Base-by-base conservation (phyloP, 805 yeast genomes). In the Yamadazyma phyllophila region DNA sequence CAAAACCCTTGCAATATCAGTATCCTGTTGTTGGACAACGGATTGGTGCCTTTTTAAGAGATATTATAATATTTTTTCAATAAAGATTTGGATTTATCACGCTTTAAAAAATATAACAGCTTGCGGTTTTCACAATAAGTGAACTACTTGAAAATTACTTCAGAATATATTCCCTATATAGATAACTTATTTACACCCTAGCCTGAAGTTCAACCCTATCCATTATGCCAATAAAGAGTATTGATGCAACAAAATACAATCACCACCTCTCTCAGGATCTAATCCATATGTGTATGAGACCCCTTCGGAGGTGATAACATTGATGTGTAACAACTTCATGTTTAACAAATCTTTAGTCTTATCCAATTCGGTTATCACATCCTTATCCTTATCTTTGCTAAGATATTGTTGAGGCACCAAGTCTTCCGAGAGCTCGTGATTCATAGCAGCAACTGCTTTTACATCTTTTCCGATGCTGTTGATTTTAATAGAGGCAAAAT, bases 211-310 rank as follows among this genome's bases (percentile, higher is more conserved):
- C 24, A 20, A 6, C 24, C 24, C 24, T 4, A 20, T 20, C 24
- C 24, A 20, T 20, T 20, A 20, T 20, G 24, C 24, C 24, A 20
- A 20, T 35, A 85, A 67, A 5, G 84, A 76, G 57, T 82, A 84
- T 57, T 88, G 96, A 49, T 83, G 80, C 45, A 87, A 68, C 49
- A 89, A 68, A 33, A 85, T 79, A 65, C 98, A 92, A 59, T 91
- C 97, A 2, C 99, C 99, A 1, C 98, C 98, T 44, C 91, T 67
- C 49, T 84, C 95, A 0, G 94, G 83, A 50, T 89, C 94, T 38
- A 92, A 67, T 2, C 84, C 84, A 62, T 88, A 92, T 41, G 85
- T 87, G 56, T 84, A 85, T 53, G 87, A 85, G 53, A 77, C 80
- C 0, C 98, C 98, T 46, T 82, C 87, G 0, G 85, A 77, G 0